Evolutionary conservation across 2,329 filamentous ascomycete genomes (phyloP), one percentile per base, ranked within the genome.

Genomic region (Claviceps quebecensis): DNA sequence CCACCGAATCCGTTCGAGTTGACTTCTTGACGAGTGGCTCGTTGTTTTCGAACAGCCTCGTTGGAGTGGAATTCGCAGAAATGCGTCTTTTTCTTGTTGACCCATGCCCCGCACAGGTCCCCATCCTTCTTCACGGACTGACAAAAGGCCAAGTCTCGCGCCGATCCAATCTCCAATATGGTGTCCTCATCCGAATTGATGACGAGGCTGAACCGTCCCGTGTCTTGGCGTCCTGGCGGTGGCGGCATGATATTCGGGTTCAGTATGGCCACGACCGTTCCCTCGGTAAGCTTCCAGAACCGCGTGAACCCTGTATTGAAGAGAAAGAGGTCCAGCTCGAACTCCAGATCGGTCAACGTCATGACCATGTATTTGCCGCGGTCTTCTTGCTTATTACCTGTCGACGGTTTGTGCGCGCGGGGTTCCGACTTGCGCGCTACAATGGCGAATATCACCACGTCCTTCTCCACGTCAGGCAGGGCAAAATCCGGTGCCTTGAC

Each of bases 61-160:
- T 94, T 89, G 57, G 95, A 81, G 66, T 98, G 93, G 59, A 85
- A 98, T 57, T 95, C 89, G 69, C 93, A 98, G 63, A 86, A 87
- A 59, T 95, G 83, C 0, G 90, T 95, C 60, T 89, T 87, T 50
- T 88, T 81, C 57, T 79, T 81, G 65, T 98, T 91, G 54, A 98
- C 76, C 93, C 93, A 98, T 29, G 78, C 71, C 37, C 78, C 81
- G 66, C 93, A 98, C 46, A 77, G 70, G 52, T 86, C 77, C 40
- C 93, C 91, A 62, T 96, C 88, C 61, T 86, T 91, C 64, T 86
- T 88, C 56, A 88, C 72, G 6, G 83, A 81, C 63, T 90, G 88
- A 69, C 93, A 98, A 64, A 85, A 95, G 1, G 87, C 89, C 2
- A 98, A 72, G 66, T 98, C 91, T 47, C 89, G 77, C 11, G 90